Evolutionary conservation across 2,329 filamentous ascomycete genomes (phyloP).

Genomic region (Madurella mycetomatis): DNA sequence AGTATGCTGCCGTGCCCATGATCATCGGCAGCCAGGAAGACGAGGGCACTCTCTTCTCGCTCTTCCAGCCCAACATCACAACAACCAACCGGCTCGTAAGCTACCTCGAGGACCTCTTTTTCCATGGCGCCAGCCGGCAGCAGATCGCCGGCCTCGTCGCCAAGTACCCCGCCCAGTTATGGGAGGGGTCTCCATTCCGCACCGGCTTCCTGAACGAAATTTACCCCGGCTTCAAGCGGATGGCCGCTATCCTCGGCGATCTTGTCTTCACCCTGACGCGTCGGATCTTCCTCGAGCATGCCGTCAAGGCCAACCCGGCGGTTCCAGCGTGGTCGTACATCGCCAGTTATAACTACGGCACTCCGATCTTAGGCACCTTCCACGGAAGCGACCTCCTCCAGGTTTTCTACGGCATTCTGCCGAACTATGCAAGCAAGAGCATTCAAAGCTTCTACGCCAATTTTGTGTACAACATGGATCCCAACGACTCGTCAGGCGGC

Average conservation of each 20-base stretch:
- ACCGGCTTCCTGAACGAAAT: constrained; percentile 65
- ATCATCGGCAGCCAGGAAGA: constrained; percentile 73
- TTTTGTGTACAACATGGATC: constrained; percentile 67
- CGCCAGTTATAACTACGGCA: constrained; percentile 65
- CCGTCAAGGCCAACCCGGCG: constrained; percentile 44
- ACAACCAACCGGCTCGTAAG: constrained; percentile 53
- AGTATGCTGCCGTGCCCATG: constrained; percentile 46
- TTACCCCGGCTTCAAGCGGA: constrained; percentile 73
- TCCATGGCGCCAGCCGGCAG: constrained; percentile 48
- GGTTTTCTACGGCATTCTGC: constrained; percentile 61
- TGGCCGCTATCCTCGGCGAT: constrained; percentile 72
- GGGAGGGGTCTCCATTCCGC: constrained; percentile 66
- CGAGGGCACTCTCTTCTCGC: constrained; percentile 69
- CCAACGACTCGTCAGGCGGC: constrained; percentile 47
- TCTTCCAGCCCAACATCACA: constrained; percentile 66
- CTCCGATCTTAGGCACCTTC: constrained; percentile 69
- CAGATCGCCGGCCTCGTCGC: constrained; percentile 54
- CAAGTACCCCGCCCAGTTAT: constrained; percentile 55
- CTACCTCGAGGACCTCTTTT: constrained; percentile 60
- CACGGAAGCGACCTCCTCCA: constrained; percentile 67
- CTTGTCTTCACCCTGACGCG: constrained; percentile 69
- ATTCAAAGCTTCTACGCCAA: constrained; percentile 67
- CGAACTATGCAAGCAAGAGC: constrained; percentile 56
- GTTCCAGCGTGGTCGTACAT: constrained; percentile 73
- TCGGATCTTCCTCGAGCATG: constrained; percentile 54